Evolutionary conservation across 106 monocot species (phyloP).

Genomic region (Posidonia australis): DNA sequence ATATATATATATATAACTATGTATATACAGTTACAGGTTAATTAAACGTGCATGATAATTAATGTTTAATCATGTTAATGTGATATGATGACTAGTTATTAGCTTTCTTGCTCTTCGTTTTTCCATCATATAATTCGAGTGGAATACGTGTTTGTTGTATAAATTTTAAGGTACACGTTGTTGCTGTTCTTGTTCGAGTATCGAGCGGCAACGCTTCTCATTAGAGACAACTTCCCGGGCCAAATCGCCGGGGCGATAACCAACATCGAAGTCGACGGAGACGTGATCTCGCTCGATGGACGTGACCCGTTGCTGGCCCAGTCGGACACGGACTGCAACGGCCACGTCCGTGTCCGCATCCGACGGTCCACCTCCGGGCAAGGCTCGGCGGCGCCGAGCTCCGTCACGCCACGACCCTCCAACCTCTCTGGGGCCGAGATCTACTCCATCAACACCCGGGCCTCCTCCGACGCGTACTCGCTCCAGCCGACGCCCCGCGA

Average conservation of each 20-base stretch:
- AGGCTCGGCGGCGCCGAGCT: conserved; percentile 8
- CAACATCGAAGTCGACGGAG: conserved; percentile 35
- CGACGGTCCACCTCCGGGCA: conserved; percentile 19
- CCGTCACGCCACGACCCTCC: conserved; percentile 30
- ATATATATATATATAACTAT: no score
- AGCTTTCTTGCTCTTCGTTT: no score
- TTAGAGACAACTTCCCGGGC: conserved; percentile 39
- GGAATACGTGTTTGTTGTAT: no score
- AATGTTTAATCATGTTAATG: no score
- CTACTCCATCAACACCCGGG: conserved; percentile 41
- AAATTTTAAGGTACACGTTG: conserved; percentile 18
- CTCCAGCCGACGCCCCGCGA: conserved; percentile 41
- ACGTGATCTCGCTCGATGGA: conserved; percentile 41
- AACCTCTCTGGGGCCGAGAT: conserved; percentile 53
- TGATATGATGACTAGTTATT: no score
- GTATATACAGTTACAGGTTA: no score
- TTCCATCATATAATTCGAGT: no score
- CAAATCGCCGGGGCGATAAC: conserved; percentile 24
- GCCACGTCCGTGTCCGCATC: conserved; percentile 31
- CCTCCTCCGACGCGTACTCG: conserved; percentile 37
- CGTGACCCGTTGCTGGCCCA: conserved; percentile 13
- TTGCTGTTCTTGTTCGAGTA: conserved; percentile 60
- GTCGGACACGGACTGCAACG: conserved; percentile 21
- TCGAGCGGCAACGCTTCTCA: conserved; percentile 32
- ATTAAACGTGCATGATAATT: no score